Base-by-base conservation (phyloP, 23 red algal species). In the Gracilaria caudata region DNA sequence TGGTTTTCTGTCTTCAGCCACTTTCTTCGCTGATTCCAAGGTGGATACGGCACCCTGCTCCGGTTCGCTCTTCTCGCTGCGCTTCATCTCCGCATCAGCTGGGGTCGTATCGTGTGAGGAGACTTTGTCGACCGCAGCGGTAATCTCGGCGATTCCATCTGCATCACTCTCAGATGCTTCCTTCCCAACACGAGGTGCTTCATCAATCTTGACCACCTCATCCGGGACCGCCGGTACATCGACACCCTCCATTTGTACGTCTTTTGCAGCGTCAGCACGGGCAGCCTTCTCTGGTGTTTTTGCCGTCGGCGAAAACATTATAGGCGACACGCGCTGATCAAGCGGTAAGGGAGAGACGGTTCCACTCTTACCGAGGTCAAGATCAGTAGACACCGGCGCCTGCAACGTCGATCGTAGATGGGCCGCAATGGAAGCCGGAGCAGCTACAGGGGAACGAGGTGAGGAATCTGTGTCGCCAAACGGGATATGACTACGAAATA, bases 391-490 rank as follows among this genome's bases (percentile, higher is more conserved):
- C 2, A 37, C 71, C 61, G 64, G 46, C n/a, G 68, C 66, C 9
- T 73, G 71, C 33, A 49, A 9, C 7, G 84, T 56, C 1, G 68
- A 39, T 35, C 72, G 51, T 29, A 79, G 36, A 25, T 63, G 51
- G 35, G 56, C 77, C 9, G 77, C 56, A 63, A 80, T 23, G 13
- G 73, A 20, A 30, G 71, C 37, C 34, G 85, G 85, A 43, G 72
- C 43, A 17, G 68, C 55, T 32, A 72, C 41, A 29, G 85, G 85
- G 29, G 85, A 89, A 32, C 73, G 85, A 32, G 85, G 85, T 19
- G 85, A 89, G 17, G 85, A 78, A 41, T 89, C 85, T 41, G 85
- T 41, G 85, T 89, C 85, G 35, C 74, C 85, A 89, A 89, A 89
- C 41, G 85, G 85, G 33, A 89, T 45, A 71, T 89, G 85, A 61